A percentile compares a stretch with the other conserved stretches of the same genome.
phyloP scores from a whole-genome alignment of 2,329 filamentous ascomycete genomes.

The Colletotrichum magnum region DNA sequence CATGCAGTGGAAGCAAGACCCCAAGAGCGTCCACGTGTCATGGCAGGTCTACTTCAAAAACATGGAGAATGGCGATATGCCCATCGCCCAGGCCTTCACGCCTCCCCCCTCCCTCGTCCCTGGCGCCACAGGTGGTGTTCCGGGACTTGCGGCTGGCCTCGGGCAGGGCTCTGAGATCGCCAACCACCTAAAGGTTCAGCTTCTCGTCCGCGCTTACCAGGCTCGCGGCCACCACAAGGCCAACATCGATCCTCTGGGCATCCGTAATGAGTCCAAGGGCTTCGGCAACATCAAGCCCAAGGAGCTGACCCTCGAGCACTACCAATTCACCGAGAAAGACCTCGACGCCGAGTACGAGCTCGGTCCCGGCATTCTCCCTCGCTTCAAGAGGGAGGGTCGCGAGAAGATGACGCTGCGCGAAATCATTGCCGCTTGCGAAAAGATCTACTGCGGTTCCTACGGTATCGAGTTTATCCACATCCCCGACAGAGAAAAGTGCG shows the following conservation, averaged over 20 bases:
- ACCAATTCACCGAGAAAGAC: constrained; percentile 95
- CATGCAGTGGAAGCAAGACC: constrained; percentile 95
- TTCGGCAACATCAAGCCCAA: constrained; percentile 91
- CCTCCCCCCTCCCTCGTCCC: constrained; percentile 94
- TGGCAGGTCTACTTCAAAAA: constrained; percentile 99
- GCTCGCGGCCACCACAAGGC: constrained; percentile 98
- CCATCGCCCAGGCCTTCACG: constrained; percentile 96
- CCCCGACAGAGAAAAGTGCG: constrained; percentile 95
- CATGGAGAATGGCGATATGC: constrained; percentile 98
- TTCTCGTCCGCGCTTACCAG: constrained; percentile 97
- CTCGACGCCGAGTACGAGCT: constrained; percentile 92
- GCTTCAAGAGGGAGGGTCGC: constrained; percentile 89
- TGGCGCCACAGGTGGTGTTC: constrained; percentile 82
- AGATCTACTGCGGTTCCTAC: constrained; percentile 97
- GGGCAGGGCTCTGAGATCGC: constrained; percentile 84
- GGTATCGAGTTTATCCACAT: constrained; percentile 99
- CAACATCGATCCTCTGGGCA: constrained; percentile 95
- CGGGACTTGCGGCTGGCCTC: constrained; percentile 78
- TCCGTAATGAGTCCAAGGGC: constrained; percentile 86
- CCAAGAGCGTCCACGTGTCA: constrained; percentile 93
- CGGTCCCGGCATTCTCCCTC: constrained; percentile 93
- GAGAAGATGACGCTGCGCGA: constrained; percentile 98
- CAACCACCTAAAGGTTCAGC: constrained; percentile 98
- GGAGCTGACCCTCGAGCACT: constrained; percentile 93
- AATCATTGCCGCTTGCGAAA: constrained; percentile 93